Percentiles rank a stretch among this genome's conserved stretches.
Conservation (phyloP, 768 basidiomycete species). For the Lactifluus piperatus region DNA sequence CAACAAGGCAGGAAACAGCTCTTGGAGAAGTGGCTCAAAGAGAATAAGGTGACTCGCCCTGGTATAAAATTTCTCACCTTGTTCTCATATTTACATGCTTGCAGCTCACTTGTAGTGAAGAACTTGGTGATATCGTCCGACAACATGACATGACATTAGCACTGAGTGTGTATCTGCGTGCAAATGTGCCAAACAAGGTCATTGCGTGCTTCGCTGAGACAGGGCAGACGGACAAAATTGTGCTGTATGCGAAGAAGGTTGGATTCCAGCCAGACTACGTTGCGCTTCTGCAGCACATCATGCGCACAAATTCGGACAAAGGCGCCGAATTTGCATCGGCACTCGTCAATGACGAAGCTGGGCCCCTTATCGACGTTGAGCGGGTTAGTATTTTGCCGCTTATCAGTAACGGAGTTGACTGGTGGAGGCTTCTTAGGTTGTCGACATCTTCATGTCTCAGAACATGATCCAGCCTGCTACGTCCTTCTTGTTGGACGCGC, state of each 20-base stretch:
- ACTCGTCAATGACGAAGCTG: constrained; percentile 87
- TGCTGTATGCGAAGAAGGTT: constrained; percentile 96
- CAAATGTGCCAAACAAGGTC: constrained; percentile 97
- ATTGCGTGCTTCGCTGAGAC: constrained; percentile 99
- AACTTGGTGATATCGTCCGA: constrained; percentile 95
- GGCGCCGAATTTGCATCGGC: constrained; percentile 97
- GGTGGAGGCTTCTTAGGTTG: constrained; percentile 46
- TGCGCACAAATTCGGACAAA: constrained; percentile 94
- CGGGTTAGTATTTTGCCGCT: constrained; percentile 41
- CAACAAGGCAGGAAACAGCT: constrained; percentile 95
- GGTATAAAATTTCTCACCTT: neutral
- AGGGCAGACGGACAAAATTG: constrained; percentile 96
- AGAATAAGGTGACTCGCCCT: constrained; percentile 72
- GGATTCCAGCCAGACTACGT: constrained; percentile 90
- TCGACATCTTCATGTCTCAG: constrained; percentile 99
- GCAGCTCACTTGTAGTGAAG: constrained; percentile 95
- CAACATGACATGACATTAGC: constrained; percentile 94
- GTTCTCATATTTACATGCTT: neutral
- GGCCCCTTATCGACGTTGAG: constrained; percentile 90
- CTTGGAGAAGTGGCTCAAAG: constrained; percentile 98
- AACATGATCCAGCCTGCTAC: constrained; percentile 99
- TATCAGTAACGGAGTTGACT: neutral
- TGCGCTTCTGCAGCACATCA: constrained; percentile 87
- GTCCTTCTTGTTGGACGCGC: constrained; percentile 91
- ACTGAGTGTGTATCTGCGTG: constrained; percentile 93